Base-by-base conservation (phyloP, 805 yeast species). In the Cyberlindnera mississippiensis region DNA sequence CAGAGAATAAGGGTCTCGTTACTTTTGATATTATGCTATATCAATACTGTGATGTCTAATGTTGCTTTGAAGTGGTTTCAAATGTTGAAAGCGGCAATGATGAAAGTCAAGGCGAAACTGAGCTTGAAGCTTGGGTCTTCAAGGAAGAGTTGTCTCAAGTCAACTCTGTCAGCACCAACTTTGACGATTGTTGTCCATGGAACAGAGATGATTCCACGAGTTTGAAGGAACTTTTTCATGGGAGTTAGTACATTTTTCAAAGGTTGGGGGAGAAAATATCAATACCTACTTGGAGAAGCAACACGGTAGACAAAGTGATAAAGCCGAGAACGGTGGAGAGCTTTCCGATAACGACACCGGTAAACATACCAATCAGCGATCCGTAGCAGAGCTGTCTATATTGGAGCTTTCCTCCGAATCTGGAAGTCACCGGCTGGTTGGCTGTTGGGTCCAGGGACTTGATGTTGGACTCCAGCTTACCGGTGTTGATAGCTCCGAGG, bases 311-410 rank as follows among this genome's bases (percentile, higher is more conserved):
- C n/a, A 78, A 55, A 0, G 80, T 55, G 33, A 77, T 52, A 33
- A 75, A 66, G 31, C 77, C 76, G 35, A 81, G 62, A 9, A 76
- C 72, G 9, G 75, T 62, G 31, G 80, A 72, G 44, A 81, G 63
- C 52, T 78, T 79, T 7, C 85, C 85, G 17, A 73, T 69, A 14
- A 80, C 63, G 12, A 78, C 64, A 3, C 87, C 87, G 36, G 73
- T 53, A 37, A 74, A 66, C 33, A 80, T 56, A 0, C 87, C 86
- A 12, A 76, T 66, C 49, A 80, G 61, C 0, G 82, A 75, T 0
- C 87, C 87, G 49, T 78, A 62, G 15, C 82, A 71, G 47, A 80
- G 62, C 51, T 80, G 82, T 45, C 69, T 71, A 53, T 80, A 80
- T 52, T 73, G 72, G 48, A 79, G 61, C 41, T 64, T 66, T 0